phyloP scores from a whole-genome alignment of 495 filamentous ascomycete genomes.

The Talaromyces thailandensis region DNA sequence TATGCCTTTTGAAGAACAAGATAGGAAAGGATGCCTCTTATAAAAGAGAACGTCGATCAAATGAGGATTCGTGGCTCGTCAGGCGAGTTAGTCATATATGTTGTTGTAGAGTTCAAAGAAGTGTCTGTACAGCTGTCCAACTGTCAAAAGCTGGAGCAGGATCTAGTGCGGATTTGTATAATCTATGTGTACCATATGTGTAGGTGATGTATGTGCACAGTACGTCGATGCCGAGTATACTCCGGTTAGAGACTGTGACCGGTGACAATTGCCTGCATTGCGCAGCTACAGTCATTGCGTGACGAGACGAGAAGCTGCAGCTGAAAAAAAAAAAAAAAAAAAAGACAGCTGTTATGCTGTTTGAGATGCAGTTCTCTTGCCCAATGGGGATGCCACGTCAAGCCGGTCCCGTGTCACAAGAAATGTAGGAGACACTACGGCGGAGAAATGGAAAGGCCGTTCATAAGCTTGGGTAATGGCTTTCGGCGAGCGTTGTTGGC shows the following conservation, averaged over 20 bases:
- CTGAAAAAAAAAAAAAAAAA: background rate
- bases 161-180: background rate
- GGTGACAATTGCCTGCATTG: background rate
- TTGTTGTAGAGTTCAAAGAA: background rate
- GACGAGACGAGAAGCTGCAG: background rate
- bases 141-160: background rate
- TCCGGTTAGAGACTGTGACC: background rate
- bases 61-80: background rate
- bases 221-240: background rate
- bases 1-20: background rate
- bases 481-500: slow-evolving; percentile 55
- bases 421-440: slow-evolving; percentile 14
- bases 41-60: background rate
- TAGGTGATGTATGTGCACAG: background rate
- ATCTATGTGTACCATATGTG: background rate
- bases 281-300: background rate
- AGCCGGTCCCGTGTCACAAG: background rate
- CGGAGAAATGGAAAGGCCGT: slow-evolving; percentile 40
- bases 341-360: background rate
- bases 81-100: background rate
- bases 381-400: background rate
- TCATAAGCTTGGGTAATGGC: slow-evolving; percentile 64
- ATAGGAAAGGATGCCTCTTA: background rate
- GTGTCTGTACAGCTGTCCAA: background rate
- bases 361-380: background rate